Evolutionary conservation across 1,139 yeast genomes (phyloP).

Genomic region (Zygoascus meyerae): DNA sequence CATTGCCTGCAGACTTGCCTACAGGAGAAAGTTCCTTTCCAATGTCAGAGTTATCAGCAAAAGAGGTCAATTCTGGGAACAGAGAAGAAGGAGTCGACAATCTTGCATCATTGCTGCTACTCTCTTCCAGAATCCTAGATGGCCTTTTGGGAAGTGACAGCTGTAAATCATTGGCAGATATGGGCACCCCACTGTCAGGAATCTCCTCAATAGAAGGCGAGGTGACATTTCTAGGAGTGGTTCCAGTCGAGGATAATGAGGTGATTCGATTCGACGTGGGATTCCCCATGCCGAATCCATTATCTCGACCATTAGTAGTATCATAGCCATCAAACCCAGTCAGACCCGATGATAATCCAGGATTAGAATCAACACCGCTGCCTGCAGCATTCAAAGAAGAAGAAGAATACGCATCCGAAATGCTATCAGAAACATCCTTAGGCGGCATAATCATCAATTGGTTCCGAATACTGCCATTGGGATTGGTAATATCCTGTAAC

Average conservation of each 20-base stretch:
- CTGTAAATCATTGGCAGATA: slow-evolving; percentile 5
- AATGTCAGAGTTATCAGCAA: not conserved
- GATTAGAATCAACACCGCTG: not conserved
- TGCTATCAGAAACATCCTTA: slow-evolving; percentile 2
- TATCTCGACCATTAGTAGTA: not conserved
- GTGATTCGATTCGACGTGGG: slow-evolving; percentile 6
- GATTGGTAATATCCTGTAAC: slow-evolving; percentile 25
- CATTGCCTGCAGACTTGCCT: slow-evolving; percentile 1
- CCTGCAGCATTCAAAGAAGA: not conserved
- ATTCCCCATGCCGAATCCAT: too few species aligned
- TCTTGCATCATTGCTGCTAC: not conserved
- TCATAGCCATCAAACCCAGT: slow-evolving; percentile 2
- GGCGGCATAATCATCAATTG: slow-evolving; percentile 15
- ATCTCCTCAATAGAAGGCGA: not conserved
- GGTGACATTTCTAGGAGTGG: slow-evolving; percentile 1
- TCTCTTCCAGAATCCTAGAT: too few species aligned
- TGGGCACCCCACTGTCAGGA: not conserved
- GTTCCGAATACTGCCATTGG: not conserved
- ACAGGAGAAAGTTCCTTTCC: slow-evolving; percentile 8
- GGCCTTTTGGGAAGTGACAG: slow-evolving; percentile 7
- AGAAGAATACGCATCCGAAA: too few species aligned
- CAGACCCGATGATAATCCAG: not conserved
- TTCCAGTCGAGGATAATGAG: slow-evolving; percentile 5
- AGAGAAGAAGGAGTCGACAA: slow-evolving; percentile 10
- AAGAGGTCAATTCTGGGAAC: slow-evolving; percentile 11